Conservation (phyloP, 805 yeast genomes). For the Phaffomyces thermotolerans region DNA sequence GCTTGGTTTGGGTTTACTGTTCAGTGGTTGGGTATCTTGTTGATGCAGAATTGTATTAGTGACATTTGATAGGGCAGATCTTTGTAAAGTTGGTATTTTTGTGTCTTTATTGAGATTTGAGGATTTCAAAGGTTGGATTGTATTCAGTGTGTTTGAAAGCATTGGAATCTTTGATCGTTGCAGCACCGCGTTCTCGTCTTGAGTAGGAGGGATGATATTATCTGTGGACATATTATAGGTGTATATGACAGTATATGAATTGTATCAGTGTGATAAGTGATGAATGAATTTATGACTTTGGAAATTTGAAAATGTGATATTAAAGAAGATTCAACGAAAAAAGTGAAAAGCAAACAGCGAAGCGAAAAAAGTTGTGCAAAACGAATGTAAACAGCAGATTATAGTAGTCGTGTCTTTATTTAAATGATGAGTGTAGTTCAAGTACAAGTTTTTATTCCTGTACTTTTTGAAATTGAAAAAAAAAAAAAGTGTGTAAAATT, state of each 20-base stretch:
- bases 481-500: no score
- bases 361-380: no score
- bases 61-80: slow-evolving; percentile 23
- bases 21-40: slow-evolving; percentile 1
- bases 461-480: no score
- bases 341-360: no score
- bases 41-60: slow-evolving; percentile 21
- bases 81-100: slow-evolving; percentile 1
- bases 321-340: no score
- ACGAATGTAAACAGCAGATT: no score
- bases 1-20: slow-evolving; percentile 1
- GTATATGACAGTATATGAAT: background rate
- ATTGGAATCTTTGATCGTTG: slow-evolving; percentile 10
- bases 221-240: slow-evolving; percentile 10
- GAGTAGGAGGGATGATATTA: slow-evolving; percentile 5
- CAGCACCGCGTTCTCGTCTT: slow-evolving; percentile 17
- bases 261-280: no score
- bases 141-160: background rate
- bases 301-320: no score
- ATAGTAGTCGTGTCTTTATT: no score
- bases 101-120: background rate
- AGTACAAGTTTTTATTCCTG: no score
- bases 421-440: no score
- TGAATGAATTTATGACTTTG: no score
- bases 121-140: background rate